Evolutionary conservation across 257 asterid species (phyloP), one percentile per base, ranked within the genome.

Genomic region (Przewalskia tangutica): DNA sequence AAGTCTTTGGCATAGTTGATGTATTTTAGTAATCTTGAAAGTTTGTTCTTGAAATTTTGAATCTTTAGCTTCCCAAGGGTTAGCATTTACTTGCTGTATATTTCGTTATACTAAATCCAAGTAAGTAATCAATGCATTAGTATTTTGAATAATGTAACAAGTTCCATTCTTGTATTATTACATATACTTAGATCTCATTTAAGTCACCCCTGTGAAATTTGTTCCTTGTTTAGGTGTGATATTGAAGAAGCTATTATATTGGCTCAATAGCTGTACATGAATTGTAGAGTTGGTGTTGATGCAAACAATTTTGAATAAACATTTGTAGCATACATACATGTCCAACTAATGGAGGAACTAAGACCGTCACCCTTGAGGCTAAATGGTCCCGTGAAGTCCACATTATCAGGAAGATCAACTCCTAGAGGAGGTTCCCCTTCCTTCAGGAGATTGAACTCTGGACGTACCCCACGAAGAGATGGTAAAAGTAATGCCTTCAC

Each of bases 401-500:
- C 92, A 17, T 91, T 94, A 14, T 90, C 97, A 1, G 97, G 98
- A 68, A 93, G 90, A 83, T 90, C 97, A 13, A 83, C 91, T 5
- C 97, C 97, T 17, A 90, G 93, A 85, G 97, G 97, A 77, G 97
- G 97, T 76, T 94, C 98, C 44, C 98, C 98, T 84, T 88, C 97
- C 7, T 92, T 88, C 51, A 86, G 94, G 86, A 89, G 97, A 84
- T 77, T 89, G 59, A 87, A 81, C 88, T 89, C 98, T 6, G 90
- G 89, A 5, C 88, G 95, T 6, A 94, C 94, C 65, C 97, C 97
- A 0, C 91, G 91, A 59, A 88, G 89, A 84, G 97, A 93, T 9
- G 91, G 89, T 53, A 86, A 85, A 83, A 65, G 85, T 58, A 67
- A 82, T 38, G 89, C 86, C 32, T 48, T 86, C 84, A 67, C 81